Evolutionary conservation across 1,284 basidiomycete genomes (phyloP).

Genomic region (Tilletiaria anomala): DNA sequence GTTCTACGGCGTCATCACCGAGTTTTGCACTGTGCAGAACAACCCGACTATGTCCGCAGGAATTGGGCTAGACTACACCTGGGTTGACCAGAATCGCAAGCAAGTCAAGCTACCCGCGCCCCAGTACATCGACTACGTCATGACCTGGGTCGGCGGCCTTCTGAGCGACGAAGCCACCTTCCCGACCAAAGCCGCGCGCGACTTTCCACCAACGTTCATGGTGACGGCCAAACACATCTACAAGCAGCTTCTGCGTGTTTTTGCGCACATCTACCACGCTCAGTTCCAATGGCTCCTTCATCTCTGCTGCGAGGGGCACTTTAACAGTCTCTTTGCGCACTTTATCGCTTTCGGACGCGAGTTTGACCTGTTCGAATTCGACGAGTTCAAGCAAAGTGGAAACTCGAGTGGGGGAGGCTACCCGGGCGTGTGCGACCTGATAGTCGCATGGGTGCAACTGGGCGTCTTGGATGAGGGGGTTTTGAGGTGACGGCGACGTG

Average conservation of each 20-base stretch:
- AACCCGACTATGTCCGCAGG: conserved; percentile 93
- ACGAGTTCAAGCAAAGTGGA: conserved; percentile 53
- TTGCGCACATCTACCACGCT: conserved; percentile 92
- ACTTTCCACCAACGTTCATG: conserved; percentile 78
- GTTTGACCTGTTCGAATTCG: conserved; percentile 62
- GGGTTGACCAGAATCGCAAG: conserved; percentile 74
- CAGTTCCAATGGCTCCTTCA: conserved; percentile 84
- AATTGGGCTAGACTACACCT: conserved; percentile 82
- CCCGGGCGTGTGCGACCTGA: conserved; percentile 62
- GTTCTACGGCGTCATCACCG: conserved; percentile 88
- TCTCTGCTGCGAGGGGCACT: conserved; percentile 84
- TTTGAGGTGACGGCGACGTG: no score
- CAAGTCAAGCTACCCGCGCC: conserved; percentile 84
- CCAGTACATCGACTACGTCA: conserved; percentile 96
- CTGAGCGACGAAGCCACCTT: conserved; percentile 84
- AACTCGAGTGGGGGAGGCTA: conserved; percentile 26
- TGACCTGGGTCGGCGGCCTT: conserved; percentile 93
- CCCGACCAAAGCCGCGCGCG: conserved; percentile 82
- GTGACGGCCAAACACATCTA: conserved; percentile 91
- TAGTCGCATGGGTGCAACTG: conserved; percentile 88
- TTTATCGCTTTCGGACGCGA: conserved; percentile 71
- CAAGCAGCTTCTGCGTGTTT: conserved; percentile 86
- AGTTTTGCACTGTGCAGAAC: conserved; percentile 76
- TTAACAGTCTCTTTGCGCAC: conserved; percentile 95
- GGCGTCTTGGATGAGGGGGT: no score